These are phyloP conservation scores for Endocladia muricata DNA, from an alignment of 31 red algal genomes.

Conservation along the genomic window DNA sequence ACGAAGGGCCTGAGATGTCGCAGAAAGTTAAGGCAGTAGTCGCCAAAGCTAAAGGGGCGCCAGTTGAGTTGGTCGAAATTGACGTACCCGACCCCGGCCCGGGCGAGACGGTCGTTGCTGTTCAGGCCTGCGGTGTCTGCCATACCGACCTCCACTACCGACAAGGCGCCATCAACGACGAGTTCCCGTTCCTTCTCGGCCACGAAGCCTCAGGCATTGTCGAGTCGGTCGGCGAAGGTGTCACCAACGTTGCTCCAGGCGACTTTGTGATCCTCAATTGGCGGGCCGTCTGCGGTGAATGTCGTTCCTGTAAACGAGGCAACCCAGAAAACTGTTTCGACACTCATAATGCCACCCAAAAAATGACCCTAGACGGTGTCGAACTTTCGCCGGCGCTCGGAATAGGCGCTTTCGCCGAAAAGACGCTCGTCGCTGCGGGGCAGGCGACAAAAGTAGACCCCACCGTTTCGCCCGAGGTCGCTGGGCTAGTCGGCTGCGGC, in stretches of 20 bases:
- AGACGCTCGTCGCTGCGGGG: conserved; percentile 37
- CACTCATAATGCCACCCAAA: conserved; percentile 45
- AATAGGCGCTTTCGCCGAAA: conserved; percentile 50
- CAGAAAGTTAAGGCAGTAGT: too few relatives aligned
- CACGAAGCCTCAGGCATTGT: conserved; percentile 74
- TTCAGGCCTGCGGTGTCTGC: conserved; percentile 50
- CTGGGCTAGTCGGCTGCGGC: conserved; percentile 62
- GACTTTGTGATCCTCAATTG: conserved; percentile 58
- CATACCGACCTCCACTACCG: conserved; percentile 68
- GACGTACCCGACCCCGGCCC: too few relatives aligned
- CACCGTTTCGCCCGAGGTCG: conserved; percentile 24
- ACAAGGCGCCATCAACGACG: conserved; percentile 44
- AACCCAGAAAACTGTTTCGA: conserved; percentile 53
- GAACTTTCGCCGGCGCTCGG: conserved; percentile 55
- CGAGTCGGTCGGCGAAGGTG: conserved; percentile 57
- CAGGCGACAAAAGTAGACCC: conserved; percentile 23
- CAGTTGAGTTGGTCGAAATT: too few relatives aligned
- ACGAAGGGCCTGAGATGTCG: too few relatives aligned
- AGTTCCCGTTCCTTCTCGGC: conserved; percentile 56
- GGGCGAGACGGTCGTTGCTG: conserved; percentile 44
- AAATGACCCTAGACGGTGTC: conserved; percentile 26
- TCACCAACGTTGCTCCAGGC: conserved; percentile 26
- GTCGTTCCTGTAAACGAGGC: conserved; percentile 35
- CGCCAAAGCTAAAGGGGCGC: too few relatives aligned
- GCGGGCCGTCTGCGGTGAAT: conserved; percentile 53